phyloP scores from a whole-genome alignment of 2,329 filamentous ascomycete species.

The Ceratocystis ficicola region DNA sequence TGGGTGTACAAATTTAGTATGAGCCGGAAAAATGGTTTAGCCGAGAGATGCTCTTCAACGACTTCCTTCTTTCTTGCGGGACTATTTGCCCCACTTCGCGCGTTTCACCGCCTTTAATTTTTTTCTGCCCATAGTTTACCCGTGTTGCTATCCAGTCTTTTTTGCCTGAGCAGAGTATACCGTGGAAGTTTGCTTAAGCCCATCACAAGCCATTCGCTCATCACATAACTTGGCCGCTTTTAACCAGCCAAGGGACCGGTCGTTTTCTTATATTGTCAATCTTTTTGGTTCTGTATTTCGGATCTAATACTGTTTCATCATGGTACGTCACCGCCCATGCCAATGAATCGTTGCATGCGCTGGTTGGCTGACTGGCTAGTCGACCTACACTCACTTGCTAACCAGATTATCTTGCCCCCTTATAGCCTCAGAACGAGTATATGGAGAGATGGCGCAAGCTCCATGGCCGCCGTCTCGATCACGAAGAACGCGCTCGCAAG shows the following conservation, averaged over 20 bases:
- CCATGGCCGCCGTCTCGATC: slow-evolving; percentile 49
- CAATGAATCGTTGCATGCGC: too few species aligned
- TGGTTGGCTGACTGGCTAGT: too few species aligned
- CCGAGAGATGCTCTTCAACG: neutral
- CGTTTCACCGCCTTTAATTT: slow-evolving; percentile 21
- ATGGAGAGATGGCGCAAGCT: slow-evolving; percentile 60
- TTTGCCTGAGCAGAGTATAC: neutral
- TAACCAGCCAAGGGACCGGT: slow-evolving; percentile 15
- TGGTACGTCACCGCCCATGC: slow-evolving; percentile 11
- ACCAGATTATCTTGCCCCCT: neutral
- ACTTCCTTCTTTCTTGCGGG: too few species aligned
- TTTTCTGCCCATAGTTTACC: slow-evolving; percentile 18
- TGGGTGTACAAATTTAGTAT: slow-evolving; percentile 14
- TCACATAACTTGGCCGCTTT: neutral
- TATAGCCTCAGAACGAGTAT: slow-evolving; percentile 54
- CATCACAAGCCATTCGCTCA: neutral
- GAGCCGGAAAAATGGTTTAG: slow-evolving; percentile 19
- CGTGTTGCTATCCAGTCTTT: slow-evolving; percentile 11
- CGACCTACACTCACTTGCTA: slow-evolving; percentile 1
- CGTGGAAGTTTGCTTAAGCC: neutral
- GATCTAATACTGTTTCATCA: slow-evolving; percentile 5
- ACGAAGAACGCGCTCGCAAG: slow-evolving; percentile 85
- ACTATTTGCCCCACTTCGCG: slow-evolving; percentile 15
- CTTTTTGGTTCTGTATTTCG: neutral
- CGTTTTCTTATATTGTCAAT: slow-evolving; percentile 3